Evolutionary conservation across 2,329 filamentous ascomycete species (phyloP).

Genomic region (Cytospora piceae): DNA sequence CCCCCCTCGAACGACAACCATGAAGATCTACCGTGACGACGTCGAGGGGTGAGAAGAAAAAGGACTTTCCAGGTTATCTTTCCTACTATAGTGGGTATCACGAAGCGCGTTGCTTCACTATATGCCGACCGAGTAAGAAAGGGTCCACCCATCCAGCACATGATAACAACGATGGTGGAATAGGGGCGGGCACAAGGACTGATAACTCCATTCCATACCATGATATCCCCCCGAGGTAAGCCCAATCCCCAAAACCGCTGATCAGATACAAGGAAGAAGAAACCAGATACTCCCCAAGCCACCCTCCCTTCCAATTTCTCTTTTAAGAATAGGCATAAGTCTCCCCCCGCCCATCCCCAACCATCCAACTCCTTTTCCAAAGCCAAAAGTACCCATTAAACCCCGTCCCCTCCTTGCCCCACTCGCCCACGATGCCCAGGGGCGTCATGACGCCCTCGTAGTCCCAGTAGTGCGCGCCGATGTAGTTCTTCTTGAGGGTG

Average conservation of each 20-base stretch:
- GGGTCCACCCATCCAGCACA: background rate
- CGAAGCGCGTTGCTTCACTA: background rate
- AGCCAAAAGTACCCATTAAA: slow-evolving; percentile 30
- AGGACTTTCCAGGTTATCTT: too few species aligned
- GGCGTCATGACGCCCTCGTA: slow-evolving; percentile 32
- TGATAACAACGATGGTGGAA: background rate
- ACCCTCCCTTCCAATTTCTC: too few species aligned
- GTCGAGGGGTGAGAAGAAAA: too few species aligned
- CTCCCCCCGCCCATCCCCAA: slow-evolving; percentile 7
- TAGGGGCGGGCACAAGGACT: background rate
- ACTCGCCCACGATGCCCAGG: slow-evolving; percentile 40
- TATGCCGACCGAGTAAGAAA: background rate
- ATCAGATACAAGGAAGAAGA: background rate
- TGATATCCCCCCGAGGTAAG: background rate
- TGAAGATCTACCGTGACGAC: too few species aligned
- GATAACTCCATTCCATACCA: background rate
- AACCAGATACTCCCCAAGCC: background rate
- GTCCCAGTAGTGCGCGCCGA: slow-evolving; percentile 27
- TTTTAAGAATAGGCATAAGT: slow-evolving; percentile 25
- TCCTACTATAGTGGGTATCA: background rate
- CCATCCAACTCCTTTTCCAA: slow-evolving; percentile 31
- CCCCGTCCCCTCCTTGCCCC: slow-evolving; percentile 29
- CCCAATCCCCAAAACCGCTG: background rate
- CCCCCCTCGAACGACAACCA: too few species aligned
- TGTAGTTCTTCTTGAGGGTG: slow-evolving; percentile 28